Conservation (phyloP, 805 yeast species). For the Wickerhamiella shivajii region DNA sequence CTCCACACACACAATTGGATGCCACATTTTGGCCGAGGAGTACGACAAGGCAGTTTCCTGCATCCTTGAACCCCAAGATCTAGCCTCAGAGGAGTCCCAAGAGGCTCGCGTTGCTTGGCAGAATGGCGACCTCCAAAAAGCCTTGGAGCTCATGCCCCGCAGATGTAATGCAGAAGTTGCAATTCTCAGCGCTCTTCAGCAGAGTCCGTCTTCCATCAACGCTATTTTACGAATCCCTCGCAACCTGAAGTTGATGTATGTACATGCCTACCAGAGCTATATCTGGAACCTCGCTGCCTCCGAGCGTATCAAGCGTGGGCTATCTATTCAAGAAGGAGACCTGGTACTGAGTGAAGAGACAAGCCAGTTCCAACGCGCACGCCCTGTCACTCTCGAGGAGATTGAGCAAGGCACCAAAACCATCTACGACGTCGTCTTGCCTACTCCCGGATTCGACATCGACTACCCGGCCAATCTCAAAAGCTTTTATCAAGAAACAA, state of each 20-base stretch:
- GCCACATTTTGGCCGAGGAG: slow-evolving; percentile 48
- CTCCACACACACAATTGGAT: slow-evolving; percentile 81
- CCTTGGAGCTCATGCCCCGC: slow-evolving; percentile 70
- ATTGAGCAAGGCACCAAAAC: slow-evolving; percentile 40
- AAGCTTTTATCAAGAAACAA: slow-evolving; percentile 49
- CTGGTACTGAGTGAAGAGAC: slow-evolving; percentile 22
- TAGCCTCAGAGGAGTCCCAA: slow-evolving; percentile 66
- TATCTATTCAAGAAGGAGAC: slow-evolving; percentile 18
- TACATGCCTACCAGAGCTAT: slow-evolving; percentile 93
- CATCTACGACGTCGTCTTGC: slow-evolving; percentile 75
- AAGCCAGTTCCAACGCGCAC: slow-evolving; percentile 50
- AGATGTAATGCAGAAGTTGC: slow-evolving; percentile 75
- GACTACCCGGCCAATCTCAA: slow-evolving; percentile 61
- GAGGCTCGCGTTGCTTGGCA: slow-evolving; percentile 79
- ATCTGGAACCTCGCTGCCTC: slow-evolving; percentile 87
- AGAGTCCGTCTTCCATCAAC: slow-evolving; percentile 42
- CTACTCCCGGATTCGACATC: slow-evolving; percentile 96
- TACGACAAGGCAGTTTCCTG: slow-evolving; percentile 73
- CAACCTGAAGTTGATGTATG: slow-evolving; percentile 85
- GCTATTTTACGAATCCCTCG: slow-evolving; percentile 85
- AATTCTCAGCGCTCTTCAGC: slow-evolving; percentile 45
- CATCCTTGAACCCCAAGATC: slow-evolving; percentile 71
- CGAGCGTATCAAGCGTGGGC: slow-evolving; percentile 49
- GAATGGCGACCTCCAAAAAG: slow-evolving; percentile 49
- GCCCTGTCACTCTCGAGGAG: slow-evolving; percentile 63